Base-by-base conservation (phyloP, 2,329 filamentous ascomycete species). In the Gaeumannomyces tritici region DNA sequence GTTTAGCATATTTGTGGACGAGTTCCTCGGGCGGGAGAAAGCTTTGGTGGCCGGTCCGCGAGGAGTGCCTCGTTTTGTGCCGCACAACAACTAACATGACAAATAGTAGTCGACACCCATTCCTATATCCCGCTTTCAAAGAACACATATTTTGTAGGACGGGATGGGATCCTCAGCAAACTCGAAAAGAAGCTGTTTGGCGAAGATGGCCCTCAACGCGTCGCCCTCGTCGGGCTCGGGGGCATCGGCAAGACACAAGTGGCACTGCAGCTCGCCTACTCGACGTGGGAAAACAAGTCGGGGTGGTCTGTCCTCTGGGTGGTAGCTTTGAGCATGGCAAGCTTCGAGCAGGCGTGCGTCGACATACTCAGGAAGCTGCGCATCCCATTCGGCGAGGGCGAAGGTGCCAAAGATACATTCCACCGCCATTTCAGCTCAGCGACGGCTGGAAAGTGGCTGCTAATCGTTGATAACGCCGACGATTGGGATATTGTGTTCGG, bases 221-320 rank as follows among this genome's bases (percentile, higher is more conserved):
- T n/a, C 31, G 29, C 60, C 4, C 26, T 61, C 21, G 60, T 66
- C 51, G 74, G 74, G 1, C 68, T 76, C 8, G 73, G 75, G 21
- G 75, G 76, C 13, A 65, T 74, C 5, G 75, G 75, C 9, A 77
- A 78, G 65, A 75, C 75, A 1, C 70, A 73, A 47, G 60, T 77
- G 12, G 73, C 68, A 7, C 66, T 79, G 6, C 70, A 76, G 61
- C 63, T 77, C 42, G 74, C 73, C 2, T 72, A 77, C 65, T 72
- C 69, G 65, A 71, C 69, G 9, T 73, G 67, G 62, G 61, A 73
- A 11, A 70, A 69, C 18, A 57, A 70, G 27, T 70, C 70, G 2
- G 69, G 72, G 6, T 76, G 69, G 58, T 75, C 73, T 0, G 66
- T 80, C 54, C 72, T 80, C 64, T 80, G 75, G 77, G 68, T 80